Conservation (phyloP, 2,329 filamentous ascomycete genomes). For the Cladobotryum protrusum region DNA sequence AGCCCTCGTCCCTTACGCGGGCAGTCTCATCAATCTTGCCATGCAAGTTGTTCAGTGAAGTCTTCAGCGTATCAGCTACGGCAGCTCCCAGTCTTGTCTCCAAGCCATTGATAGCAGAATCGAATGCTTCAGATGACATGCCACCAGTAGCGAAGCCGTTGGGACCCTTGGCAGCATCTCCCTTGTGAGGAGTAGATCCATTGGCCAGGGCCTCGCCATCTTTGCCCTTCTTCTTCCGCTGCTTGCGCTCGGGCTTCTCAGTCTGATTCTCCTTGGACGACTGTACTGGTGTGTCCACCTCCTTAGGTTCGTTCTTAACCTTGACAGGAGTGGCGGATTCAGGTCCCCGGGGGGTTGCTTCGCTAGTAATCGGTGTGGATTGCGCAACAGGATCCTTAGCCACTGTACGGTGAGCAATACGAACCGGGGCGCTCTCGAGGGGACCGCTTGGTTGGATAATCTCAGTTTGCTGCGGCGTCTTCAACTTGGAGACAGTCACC, state of each 20-base stretch:
- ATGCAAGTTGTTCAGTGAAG: conserved; percentile 56
- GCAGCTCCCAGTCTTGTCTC: conserved; percentile 45
- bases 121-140: conserved; percentile 42
- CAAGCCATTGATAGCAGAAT: conserved; percentile 48
- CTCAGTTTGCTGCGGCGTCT: conserved; percentile 42
- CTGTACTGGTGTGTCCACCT: conserved; percentile 38
- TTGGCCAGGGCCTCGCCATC: conserved; percentile 41
- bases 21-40: conserved; percentile 61
- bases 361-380: conserved; percentile 15
- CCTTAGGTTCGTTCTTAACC: conserved; percentile 40
- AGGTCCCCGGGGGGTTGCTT: conserved; percentile 24
- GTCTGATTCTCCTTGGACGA: conserved; percentile 32
- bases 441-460: conserved; percentile 25
- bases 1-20: conserved; percentile 43
- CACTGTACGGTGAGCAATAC: conserved; percentile 28
- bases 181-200: conserved; percentile 29
- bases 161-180: conserved; percentile 26
- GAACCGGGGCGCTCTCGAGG: conserved; percentile 28
- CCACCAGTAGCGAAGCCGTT: conserved; percentile 18
- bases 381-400: conserved; percentile 31
- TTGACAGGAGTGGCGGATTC: conserved; percentile 32
- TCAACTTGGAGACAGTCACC: conserved; percentile 68
- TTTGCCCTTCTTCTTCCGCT: conserved; percentile 63
- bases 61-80: conserved; percentile 46
- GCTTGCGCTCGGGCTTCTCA: conserved; percentile 58